Conservation (phyloP, 2,329 filamentous ascomycete genomes). For the Endoconidiophora laricicola region DNA sequence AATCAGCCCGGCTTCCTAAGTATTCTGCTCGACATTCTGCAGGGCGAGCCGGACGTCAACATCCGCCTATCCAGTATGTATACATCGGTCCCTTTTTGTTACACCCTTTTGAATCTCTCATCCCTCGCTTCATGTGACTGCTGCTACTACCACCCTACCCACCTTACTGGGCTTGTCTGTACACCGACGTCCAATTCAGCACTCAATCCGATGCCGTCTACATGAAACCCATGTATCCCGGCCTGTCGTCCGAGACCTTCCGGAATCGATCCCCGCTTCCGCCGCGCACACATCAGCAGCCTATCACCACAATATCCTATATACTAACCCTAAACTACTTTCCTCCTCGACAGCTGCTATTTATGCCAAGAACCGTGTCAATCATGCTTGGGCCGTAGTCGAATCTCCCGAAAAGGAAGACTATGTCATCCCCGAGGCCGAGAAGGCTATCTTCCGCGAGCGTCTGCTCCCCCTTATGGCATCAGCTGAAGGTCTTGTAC, state of each 20-base stretch:
- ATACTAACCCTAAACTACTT: background rate
- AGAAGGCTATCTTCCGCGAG: slow-evolving; percentile 74
- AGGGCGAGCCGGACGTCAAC: slow-evolving; percentile 69
- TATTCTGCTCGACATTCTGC: slow-evolving; percentile 76
- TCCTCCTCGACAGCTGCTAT: slow-evolving; percentile 53
- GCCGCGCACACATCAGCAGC: background rate
- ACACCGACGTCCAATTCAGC: background rate
- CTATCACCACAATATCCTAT: background rate
- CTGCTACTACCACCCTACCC: background rate
- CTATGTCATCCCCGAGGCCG: slow-evolving; percentile 67
- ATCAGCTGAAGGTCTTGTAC: slow-evolving; percentile 60
- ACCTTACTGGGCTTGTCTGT: too few species aligned
- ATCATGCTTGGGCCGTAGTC: slow-evolving; percentile 69
- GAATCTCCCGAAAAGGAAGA: slow-evolving; percentile 54
- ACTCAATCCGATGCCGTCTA: background rate
- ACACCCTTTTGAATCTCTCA: background rate
- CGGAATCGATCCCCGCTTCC: background rate
- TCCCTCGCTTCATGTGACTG: background rate
- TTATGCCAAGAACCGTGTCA: slow-evolving; percentile 95
- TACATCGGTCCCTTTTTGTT: slow-evolving; percentile 10
- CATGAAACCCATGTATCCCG: too few species aligned
- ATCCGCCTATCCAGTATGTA: slow-evolving; percentile 76
- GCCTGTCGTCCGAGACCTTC: too few species aligned
- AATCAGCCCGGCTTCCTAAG: slow-evolving; percentile 79
- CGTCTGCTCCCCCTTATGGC: slow-evolving; percentile 81